Percentiles rank a stretch among this genome's conserved stretches.
Conservation (phyloP, 2,329 filamentous ascomycete genomes). For the Ceratocystis alfenasii region DNA sequence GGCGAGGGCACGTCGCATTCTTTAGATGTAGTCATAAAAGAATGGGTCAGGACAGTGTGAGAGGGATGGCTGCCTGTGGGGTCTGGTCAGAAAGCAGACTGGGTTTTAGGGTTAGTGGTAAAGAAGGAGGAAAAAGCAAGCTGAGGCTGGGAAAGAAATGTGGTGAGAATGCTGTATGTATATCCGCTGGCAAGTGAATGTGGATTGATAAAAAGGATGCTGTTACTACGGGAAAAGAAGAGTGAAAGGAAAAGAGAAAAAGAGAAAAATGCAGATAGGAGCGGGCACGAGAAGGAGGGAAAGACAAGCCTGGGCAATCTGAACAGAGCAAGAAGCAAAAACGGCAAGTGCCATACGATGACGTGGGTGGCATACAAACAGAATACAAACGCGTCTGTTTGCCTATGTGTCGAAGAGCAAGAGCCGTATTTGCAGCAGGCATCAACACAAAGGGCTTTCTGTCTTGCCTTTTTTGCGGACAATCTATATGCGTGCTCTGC, state of each 20-base stretch:
- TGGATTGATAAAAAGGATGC: neutral
- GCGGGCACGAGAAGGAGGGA: neutral
- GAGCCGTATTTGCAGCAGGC: neutral
- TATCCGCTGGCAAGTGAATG: neutral
- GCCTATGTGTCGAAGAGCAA: neutral
- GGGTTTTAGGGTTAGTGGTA: neutral
- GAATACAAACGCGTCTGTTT: slow-evolving; percentile 3
- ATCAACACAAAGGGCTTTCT: neutral
- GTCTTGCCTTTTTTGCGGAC: neutral
- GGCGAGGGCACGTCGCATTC: slow-evolving; percentile 11
- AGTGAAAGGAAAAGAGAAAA: neutral
- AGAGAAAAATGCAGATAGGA: neutral
- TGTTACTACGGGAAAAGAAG: neutral
- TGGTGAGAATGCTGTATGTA: neutral
- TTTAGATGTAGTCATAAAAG: neutral
- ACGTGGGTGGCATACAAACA: neutral
- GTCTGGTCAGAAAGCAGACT: neutral
- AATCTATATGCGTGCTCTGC: neutral
- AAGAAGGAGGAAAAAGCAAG: neutral
- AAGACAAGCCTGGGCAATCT: neutral
- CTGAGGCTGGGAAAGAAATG: neutral
- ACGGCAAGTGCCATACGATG: neutral
- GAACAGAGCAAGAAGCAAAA: neutral
- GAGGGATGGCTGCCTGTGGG: neutral
- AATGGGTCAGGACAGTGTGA: neutral